phyloP scores from a whole-genome alignment of 2,329 filamentous ascomycete genomes.

The Dactylellina sp. region DNA sequence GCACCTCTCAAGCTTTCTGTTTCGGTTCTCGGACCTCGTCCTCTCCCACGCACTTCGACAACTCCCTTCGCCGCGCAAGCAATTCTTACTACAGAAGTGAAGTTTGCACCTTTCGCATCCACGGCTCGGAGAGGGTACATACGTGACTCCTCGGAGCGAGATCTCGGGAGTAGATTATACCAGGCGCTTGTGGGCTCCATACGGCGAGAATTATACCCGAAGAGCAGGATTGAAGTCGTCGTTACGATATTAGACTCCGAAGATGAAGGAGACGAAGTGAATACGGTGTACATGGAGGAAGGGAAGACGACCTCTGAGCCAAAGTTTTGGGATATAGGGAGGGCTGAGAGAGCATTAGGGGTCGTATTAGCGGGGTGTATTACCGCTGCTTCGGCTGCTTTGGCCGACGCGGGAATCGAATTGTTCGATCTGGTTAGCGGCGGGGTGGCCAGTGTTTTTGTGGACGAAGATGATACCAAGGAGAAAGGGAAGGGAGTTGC shows the following conservation, averaged over 20 bases:
- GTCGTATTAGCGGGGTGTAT: slow-evolving; percentile 90
- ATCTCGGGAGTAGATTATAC: slow-evolving; percentile 90
- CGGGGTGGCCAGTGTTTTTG: slow-evolving; percentile 80
- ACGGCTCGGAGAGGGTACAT: slow-evolving; percentile 84
- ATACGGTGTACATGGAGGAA: slow-evolving; percentile 67
- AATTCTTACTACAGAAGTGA: slow-evolving; percentile 90
- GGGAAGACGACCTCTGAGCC: slow-evolving; percentile 61
- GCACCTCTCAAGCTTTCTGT: slow-evolving; percentile 86
- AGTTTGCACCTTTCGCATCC: slow-evolving; percentile 92
- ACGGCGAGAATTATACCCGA: slow-evolving; percentile 96
- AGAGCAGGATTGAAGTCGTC: slow-evolving; percentile 94
- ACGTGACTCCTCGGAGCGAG: slow-evolving; percentile 85
- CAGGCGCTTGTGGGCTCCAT: slow-evolving; percentile 88
- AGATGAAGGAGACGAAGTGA: slow-evolving; percentile 78
- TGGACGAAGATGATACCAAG: slow-evolving; percentile 67
- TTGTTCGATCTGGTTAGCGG: slow-evolving; percentile 91
- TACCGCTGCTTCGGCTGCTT: slow-evolving; percentile 89
- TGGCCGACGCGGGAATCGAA: slow-evolving; percentile 94
- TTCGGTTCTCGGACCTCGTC: slow-evolving; percentile 91
- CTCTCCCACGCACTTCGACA: slow-evolving; percentile 78
- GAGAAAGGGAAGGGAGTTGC: slow-evolving; percentile 59
- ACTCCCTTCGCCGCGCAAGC: slow-evolving; percentile 93
- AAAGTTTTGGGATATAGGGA: slow-evolving; percentile 64
- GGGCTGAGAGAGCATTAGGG: slow-evolving; percentile 72
- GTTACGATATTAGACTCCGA: slow-evolving; percentile 94